Evolutionary conservation across 768 basidiomycete species (phyloP), one percentile per base, ranked within the genome.

Genomic region (Boletus tomentosulus): DNA sequence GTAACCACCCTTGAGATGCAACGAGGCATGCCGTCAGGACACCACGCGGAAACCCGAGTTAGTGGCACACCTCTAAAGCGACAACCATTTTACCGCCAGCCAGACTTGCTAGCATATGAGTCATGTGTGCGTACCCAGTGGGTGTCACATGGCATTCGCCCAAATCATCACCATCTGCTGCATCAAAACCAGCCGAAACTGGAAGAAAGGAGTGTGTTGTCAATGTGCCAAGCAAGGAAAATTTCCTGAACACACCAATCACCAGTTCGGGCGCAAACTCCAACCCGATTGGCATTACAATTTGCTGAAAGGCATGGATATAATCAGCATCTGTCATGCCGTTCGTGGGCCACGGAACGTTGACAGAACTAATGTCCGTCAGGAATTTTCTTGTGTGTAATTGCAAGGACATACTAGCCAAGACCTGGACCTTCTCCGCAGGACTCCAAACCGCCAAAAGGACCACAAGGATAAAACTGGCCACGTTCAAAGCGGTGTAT

Each of bases 171-270:
- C 97, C 97, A 28, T 79, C 81, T 1, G 97, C 97, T 9, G 97
- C 97, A 64, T 99, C 97, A 65, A 98, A 99, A 3, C 97, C 97
- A 16, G 97, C 93, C 8, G 96, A 98, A 63, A 99, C 97, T 99
- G 42, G 0, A 64, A 42, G 8, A 22, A 49, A 46, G 10, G 22
- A 27, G 0, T 12, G 35, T 37, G 42, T 25, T 44, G 15, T 51
- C 12, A 46, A 41, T 41, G 42, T 22, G 10, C 13, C 22, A n/a
- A 34, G 19, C 12, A 33, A 31, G 19, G 12, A 52, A 19, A 15
- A 10, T 4, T 19, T 41, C 25, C 27, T 22, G 1, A 24, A 76
- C 90, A 52, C 61, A 98, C 97, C 92, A 58, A 98, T 94, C 6
- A 99, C 92, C 4, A 98, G 77, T 57, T 99, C 95, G 2, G 97